Evolutionary conservation across 257 asterid species (phyloP).

Genomic region (Craterostigma plantagineum): DNA sequence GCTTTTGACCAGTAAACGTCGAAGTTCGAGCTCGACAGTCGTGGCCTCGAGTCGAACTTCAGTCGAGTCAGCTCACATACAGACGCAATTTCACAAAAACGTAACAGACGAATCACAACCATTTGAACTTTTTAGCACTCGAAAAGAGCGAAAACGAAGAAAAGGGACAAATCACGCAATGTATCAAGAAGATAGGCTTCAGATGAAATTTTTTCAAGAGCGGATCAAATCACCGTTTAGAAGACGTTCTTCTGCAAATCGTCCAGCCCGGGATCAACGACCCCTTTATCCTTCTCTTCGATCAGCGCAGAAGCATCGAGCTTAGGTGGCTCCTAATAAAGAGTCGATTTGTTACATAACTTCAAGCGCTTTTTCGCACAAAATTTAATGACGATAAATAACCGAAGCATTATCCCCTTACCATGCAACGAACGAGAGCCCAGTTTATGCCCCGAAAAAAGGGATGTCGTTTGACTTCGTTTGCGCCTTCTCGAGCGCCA

Average conservation of each 20-base stretch:
- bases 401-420: too few relatives aligned
- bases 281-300: conserved; percentile 28
- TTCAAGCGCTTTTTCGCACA: background rate
- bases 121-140: too few relatives aligned
- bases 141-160: too few relatives aligned
- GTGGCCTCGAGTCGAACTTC: too few relatives aligned
- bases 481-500: conserved; percentile 85
- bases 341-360: background rate
- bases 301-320: conserved; percentile 38
- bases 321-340: conserved; percentile 56
- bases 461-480: conserved; percentile 77
- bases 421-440: conserved; percentile 95
- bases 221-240: conserved; percentile 23
- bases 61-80: too few relatives aligned
- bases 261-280: conserved; percentile 51
- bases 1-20: too few relatives aligned
- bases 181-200: too few relatives aligned
- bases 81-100: too few relatives aligned
- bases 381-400: background rate
- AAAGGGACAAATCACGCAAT: too few relatives aligned
- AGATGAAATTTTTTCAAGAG: background rate
- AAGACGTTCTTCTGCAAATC: conserved; percentile 77
- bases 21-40: too few relatives aligned
- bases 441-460: conserved; percentile 81
- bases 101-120: too few relatives aligned